Conservation (phyloP, 2,329 filamentous ascomycete genomes). For the Aspergillus sp. region DNA sequence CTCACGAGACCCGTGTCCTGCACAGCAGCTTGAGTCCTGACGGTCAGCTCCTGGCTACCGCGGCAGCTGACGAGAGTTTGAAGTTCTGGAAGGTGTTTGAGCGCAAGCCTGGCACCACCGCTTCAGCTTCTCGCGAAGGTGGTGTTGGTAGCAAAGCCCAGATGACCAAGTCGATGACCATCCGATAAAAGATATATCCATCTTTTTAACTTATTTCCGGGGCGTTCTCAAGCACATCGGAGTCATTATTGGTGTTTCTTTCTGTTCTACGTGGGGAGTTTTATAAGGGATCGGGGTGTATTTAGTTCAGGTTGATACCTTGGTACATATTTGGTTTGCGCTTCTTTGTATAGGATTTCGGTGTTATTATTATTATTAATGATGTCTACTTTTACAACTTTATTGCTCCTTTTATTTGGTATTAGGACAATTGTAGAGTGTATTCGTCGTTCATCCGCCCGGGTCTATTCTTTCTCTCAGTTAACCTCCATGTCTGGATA, state of each 20-base stretch:
- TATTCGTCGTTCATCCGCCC: no score
- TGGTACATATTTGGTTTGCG: no score
- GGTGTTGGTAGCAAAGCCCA: slow-evolving; percentile 73
- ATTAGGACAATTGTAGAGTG: no score
- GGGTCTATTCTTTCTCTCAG: no score
- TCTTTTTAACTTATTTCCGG: slow-evolving; percentile 2
- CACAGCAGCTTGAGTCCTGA: slow-evolving; percentile 97
- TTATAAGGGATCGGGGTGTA: no score
- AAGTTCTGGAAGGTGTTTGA: slow-evolving; percentile 99
- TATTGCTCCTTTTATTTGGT: no score
- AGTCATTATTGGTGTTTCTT: not conserved
- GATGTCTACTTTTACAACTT: no score
- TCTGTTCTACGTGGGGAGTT: not conserved
- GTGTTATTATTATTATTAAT: no score
- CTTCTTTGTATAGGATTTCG: no score
- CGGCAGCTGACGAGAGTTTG: slow-evolving; percentile 90
- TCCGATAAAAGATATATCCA: slow-evolving; percentile 54
- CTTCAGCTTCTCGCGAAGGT: slow-evolving; percentile 58
- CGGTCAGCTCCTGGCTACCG: slow-evolving; percentile 95
- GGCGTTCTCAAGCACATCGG: not conserved
- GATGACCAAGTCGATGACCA: slow-evolving; percentile 93
- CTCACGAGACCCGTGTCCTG: slow-evolving; percentile 92
- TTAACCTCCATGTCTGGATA: no score
- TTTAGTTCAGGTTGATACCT: no score
- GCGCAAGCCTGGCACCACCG: slow-evolving; percentile 79